These are phyloP conservation scores for Trichosporon sp. DNA, from an alignment of 1,284 basidiomycete genomes.

Conservation along the genomic window DNA sequence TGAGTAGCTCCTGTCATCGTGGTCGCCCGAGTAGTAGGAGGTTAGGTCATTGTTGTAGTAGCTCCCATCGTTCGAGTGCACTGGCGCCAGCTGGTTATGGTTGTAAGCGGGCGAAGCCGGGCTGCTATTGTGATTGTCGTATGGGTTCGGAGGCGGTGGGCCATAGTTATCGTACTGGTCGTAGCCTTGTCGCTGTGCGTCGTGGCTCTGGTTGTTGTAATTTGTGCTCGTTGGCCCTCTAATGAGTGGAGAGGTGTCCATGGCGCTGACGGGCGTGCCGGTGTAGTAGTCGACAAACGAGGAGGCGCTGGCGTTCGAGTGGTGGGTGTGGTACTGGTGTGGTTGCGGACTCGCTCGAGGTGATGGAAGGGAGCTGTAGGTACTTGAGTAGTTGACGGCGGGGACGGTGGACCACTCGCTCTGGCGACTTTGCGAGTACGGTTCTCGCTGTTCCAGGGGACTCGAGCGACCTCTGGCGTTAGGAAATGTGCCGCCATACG, in stretches of 20 bases:
- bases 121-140: slow-evolving; percentile 37
- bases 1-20: slow-evolving; percentile 47
- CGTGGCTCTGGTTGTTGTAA: slow-evolving; percentile 2
- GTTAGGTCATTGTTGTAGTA: slow-evolving; percentile 21
- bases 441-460: background rate
- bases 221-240: background rate
- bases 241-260: slow-evolving; percentile 18
- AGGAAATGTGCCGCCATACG: background rate
- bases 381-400: background rate
- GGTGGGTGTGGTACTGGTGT: background rate
- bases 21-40: slow-evolving; percentile 34
- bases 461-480: slow-evolving; percentile 9
- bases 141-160: slow-evolving; percentile 23
- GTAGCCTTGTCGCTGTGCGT: slow-evolving; percentile 18
- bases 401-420: background rate
- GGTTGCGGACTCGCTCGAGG: background rate
- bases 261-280: background rate
- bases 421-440: background rate
- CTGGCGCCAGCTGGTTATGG: slow-evolving; percentile 30
- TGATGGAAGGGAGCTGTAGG: background rate
- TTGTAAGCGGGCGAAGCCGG: slow-evolving; percentile 10
- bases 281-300: slow-evolving; percentile 5
- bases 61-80: slow-evolving; percentile 18
- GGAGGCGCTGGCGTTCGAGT: background rate
- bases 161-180: slow-evolving; percentile 15